Percentiles rank a stretch among this genome's conserved stretches.
phyloP scores from a whole-genome alignment of 2,329 filamentous ascomycete species.

The Teratosphaeria destructans region DNA sequence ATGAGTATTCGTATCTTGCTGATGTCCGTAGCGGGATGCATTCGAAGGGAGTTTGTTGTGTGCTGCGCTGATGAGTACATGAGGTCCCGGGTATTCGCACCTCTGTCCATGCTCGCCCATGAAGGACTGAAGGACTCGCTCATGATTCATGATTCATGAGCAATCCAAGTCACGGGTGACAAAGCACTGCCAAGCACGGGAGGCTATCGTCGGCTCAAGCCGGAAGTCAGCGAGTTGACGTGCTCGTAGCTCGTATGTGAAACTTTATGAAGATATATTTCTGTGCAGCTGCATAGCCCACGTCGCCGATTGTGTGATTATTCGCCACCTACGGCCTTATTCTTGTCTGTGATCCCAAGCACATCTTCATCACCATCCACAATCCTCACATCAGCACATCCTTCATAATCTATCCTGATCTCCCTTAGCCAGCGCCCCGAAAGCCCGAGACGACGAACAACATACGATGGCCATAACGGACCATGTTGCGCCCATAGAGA shows the following conservation, averaged over 20 bases:
- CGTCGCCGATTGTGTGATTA: too few species aligned
- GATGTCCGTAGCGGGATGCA: too few species aligned
- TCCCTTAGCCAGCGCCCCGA: neutral
- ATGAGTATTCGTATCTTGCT: too few species aligned
- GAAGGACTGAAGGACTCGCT: too few species aligned
- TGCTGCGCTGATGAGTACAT: too few species aligned
- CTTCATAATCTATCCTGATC: too few species aligned
- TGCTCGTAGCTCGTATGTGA: neutral
- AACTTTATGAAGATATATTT: neutral
- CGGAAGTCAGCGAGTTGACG: neutral
- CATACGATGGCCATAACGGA: constrained; percentile 13
- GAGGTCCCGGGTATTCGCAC: too few species aligned
- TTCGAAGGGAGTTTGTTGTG: too few species aligned
- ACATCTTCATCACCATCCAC: neutral
- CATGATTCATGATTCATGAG: too few species aligned
- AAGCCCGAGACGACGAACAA: neutral
- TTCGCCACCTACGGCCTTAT: too few species aligned
- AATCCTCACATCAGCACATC: too few species aligned
- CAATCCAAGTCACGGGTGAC: neutral
- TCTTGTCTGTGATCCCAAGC: neutral
- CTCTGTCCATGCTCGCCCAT: neutral
- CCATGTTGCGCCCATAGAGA: constrained; percentile 47
- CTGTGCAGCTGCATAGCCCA: neutral
- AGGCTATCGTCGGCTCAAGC: neutral
- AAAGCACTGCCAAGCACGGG: neutral